These are phyloP conservation scores for Russula sp. DNA, from an alignment of 768 basidiomycete genomes.

Conservation along the genomic window DNA sequence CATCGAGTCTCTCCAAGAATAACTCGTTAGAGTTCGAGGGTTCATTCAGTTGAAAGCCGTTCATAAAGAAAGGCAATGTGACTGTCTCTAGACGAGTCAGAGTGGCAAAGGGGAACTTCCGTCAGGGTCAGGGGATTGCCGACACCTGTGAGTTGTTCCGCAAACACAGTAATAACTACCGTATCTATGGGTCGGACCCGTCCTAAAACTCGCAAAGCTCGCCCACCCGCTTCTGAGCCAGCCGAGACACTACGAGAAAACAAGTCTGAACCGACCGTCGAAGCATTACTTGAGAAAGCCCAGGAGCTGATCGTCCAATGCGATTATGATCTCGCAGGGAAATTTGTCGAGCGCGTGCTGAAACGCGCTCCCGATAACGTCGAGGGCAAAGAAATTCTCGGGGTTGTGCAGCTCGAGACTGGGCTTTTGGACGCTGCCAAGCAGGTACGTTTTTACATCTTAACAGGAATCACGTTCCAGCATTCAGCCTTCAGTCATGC, in stretches of 20 bases:
- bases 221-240: slow-evolving; percentile 33
- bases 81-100: no score
- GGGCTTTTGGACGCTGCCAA: slow-evolving; percentile 74
- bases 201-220: slow-evolving; percentile 36
- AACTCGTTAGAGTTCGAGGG: slow-evolving; percentile 45
- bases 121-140: background rate
- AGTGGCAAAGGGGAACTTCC: background rate
- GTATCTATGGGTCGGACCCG: slow-evolving; percentile 37
- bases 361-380: slow-evolving; percentile 59
- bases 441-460: slow-evolving; percentile 45
- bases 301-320: slow-evolving; percentile 80
- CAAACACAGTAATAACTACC: no score
- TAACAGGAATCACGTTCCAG: background rate
- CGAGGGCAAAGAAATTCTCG: slow-evolving; percentile 77
- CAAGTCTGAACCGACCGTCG: slow-evolving; percentile 40
- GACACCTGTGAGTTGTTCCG: background rate
- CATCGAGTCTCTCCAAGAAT: slow-evolving; percentile 62
- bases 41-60: slow-evolving; percentile 29
- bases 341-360: slow-evolving; percentile 66
- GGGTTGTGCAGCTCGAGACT: slow-evolving; percentile 72
- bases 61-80: slow-evolving; percentile 8
- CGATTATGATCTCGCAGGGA: slow-evolving; percentile 76
- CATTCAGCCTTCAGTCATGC: background rate
- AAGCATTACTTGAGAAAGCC: slow-evolving; percentile 67
- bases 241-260: slow-evolving; percentile 34